A percentile compares a stretch with the other conserved stretches of the same genome.
Conservation (phyloP, 2,329 filamentous ascomycete species). For the Fusarium albidum region DNA sequence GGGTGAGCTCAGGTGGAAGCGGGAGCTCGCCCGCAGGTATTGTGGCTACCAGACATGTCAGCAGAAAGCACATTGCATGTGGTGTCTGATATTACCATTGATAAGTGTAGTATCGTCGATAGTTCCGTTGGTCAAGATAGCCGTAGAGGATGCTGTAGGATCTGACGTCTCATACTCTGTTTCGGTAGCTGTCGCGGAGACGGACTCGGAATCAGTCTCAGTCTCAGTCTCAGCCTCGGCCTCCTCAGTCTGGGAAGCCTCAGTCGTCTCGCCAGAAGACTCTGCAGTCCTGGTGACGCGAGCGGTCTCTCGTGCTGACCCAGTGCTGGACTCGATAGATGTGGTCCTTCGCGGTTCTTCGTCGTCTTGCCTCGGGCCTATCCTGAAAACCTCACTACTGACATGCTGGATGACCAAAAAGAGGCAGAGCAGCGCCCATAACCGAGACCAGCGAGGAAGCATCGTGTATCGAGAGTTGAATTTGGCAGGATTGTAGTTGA, state of each 20-base stretch:
- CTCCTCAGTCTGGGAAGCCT: neutral
- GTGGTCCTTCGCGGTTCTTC: constrained; percentile 18
- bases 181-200: constrained; percentile 23
- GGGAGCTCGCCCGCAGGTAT: constrained; percentile 68
- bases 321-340: constrained; percentile 17
- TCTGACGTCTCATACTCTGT: constrained; percentile 17
- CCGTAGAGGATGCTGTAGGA: constrained; percentile 32
- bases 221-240: neutral
- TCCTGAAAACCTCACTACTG: constrained; percentile 44
- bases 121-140: constrained; percentile 23
- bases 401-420: constrained; percentile 49
- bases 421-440: constrained; percentile 52
- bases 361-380: constrained; percentile 47
- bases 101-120: constrained; percentile 43
- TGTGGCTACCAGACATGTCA: constrained; percentile 47
- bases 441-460: constrained; percentile 44
- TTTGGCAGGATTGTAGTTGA: constrained; percentile 4
- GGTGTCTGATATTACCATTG: constrained; percentile 43
- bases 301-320: constrained; percentile 17
- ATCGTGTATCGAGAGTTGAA: constrained; percentile 39
- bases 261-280: constrained; percentile 20
- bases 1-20: constrained; percentile 77
- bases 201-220: constrained; percentile 18
- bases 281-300: constrained; percentile 23
- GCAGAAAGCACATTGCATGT: neutral